phyloP scores from a whole-genome alignment of 371 early-diverging fungal genomes.

The Apophysomyces variabilis region DNA sequence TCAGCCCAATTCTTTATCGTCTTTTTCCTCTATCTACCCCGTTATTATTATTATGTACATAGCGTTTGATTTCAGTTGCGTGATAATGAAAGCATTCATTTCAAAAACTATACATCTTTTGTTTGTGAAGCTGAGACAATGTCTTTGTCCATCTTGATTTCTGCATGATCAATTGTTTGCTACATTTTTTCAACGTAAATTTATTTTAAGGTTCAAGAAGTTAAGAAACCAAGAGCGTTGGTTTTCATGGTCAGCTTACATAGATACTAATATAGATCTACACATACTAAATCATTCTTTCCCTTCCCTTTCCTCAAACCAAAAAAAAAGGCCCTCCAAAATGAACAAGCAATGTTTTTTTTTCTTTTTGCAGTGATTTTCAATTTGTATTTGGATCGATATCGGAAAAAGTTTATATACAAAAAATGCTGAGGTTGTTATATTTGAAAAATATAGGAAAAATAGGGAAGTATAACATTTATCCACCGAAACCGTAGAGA shows the following conservation, averaged over 20 bases:
- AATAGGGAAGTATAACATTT: slow-evolving; percentile 18
- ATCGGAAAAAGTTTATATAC: slow-evolving; percentile 8
- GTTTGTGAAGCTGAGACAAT: slow-evolving; percentile 6
- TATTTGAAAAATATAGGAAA: slow-evolving; percentile 10
- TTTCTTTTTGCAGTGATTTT: background rate
- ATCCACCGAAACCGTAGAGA: slow-evolving; percentile 61
- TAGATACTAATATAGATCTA: too few relatives aligned
- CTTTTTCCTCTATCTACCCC: slow-evolving; percentile 6
- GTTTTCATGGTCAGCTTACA: too few relatives aligned
- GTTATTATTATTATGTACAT: slow-evolving; percentile 7
- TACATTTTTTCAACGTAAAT: background rate
- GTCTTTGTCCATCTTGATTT: background rate
- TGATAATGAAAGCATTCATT: slow-evolving; percentile 10
- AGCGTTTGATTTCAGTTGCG: slow-evolving; percentile 12
- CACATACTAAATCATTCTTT: too few relatives aligned
- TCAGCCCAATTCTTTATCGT: slow-evolving; percentile 9
- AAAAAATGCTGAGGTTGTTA: slow-evolving; percentile 1
- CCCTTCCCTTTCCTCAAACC: background rate
- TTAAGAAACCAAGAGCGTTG: too few relatives aligned
- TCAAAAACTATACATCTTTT: slow-evolving; percentile 6
- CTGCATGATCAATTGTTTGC: slow-evolving; percentile 4
- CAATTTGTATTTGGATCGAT: slow-evolving; percentile 8
- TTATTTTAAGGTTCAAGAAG: too few relatives aligned
- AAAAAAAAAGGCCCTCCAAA: background rate
- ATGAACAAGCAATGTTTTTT: background rate